These are phyloP conservation scores for Daphne laureola DNA, from an alignment of 441 rosid genomes.

Conservation along the genomic window DNA sequence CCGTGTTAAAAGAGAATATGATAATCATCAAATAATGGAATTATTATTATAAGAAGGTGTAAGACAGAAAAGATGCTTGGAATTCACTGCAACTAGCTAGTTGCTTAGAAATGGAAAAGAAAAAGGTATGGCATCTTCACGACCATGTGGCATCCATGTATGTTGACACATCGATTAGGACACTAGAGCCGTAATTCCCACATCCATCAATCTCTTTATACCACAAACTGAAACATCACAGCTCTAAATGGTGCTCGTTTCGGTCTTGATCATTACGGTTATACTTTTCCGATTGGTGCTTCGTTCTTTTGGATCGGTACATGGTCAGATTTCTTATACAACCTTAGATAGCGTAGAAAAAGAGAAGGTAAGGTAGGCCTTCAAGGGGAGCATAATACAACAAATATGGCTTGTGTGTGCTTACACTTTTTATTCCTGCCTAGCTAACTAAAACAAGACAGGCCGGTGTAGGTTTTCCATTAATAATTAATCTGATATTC, in stretches of 20 bases:
- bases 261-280: slow-evolving; percentile 1
- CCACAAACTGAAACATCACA: slow-evolving; percentile 22
- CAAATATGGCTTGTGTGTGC: slow-evolving; percentile 15
- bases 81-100: slow-evolving; percentile 12
- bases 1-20: slow-evolving; percentile 10
- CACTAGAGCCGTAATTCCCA: slow-evolving; percentile 1
- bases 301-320: no score
- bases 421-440: slow-evolving; percentile 34
- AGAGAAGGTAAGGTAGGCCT: slow-evolving; percentile 13
- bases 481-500: no score
- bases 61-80: slow-evolving; percentile 23
- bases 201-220: slow-evolving; percentile 2
- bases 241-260: slow-evolving; percentile 4
- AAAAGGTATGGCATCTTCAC: slow-evolving; percentile 26
- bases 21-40: background rate
- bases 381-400: slow-evolving; percentile 27
- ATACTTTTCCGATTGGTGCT: background rate
- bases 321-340: background rate
- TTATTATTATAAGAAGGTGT: background rate
- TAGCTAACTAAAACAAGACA: slow-evolving; percentile 6
- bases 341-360: slow-evolving; percentile 8
- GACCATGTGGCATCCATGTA: slow-evolving; percentile 17
- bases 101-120: slow-evolving; percentile 17
- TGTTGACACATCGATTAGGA: slow-evolving; percentile 15
- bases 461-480: no score